Base-by-base conservation (phyloP, 495 filamentous ascomycete species). In the Hamigera avellanea region DNA sequence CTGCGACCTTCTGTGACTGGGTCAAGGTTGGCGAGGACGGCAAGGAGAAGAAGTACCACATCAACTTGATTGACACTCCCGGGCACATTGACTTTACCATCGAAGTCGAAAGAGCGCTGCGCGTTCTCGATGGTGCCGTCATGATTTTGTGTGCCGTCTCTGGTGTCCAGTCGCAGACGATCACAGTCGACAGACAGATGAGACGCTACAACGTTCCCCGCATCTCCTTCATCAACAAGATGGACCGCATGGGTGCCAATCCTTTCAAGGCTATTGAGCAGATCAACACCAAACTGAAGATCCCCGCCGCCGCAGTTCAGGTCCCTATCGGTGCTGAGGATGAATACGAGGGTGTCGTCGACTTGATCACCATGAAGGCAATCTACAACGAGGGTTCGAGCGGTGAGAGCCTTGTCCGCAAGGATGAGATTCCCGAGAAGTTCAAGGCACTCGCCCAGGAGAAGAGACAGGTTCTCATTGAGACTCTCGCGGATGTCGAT, bases 11-110 rank as follows among this genome's bases (percentile, higher is more conserved):
- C 58, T 93, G 87, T 62, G 87, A 99, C 63, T 99, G 93, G 93
- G 60, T 82, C 39, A 96, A 95, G 72, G 77, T 70, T 45, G 57
- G 60, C 29, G 61, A 85, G 46, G 76, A 82, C 26, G 76, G 74
- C 27, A 68, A 81, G 49, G 83, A 95, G 6, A 80, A 93, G 56
- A 84, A 76, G 39, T 99, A 95, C 62, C 89, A 99, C 54, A 75
- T 99, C 64, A 99, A 99, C 62, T 65, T 99, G 63, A 99, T 99
- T 56, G 93, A 99, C 59, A 99, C 93, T 1, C 93, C 93, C 8
- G 93, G 93, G 17, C 93, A 99, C 64, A 96, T 99, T 51, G 93
- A 99, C 56, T 99, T 99, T 52, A 99, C 93, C 8, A 99, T 99
- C 51, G 93, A 99, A 63, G 93, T 99, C 37, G 93, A 99, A 67